phyloP scores from a whole-genome alignment of 352 stramenopile genomes.

The Globisporangium echinulatum region DNA sequence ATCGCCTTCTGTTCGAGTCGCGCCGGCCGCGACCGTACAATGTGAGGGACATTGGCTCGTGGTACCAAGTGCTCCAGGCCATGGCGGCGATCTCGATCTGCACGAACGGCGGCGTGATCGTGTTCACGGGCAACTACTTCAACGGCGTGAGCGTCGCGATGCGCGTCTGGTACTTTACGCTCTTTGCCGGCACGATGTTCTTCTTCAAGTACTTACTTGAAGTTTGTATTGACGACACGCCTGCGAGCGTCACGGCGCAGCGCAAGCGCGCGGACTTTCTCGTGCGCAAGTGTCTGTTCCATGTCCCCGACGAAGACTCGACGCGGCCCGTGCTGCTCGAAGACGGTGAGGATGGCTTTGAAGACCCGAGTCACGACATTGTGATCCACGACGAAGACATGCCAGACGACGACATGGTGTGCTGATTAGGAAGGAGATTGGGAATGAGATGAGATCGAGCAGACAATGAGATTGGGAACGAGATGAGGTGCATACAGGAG shows the following conservation, averaged over 20 bases:
- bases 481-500: background rate
- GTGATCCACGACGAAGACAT: constrained; percentile 56
- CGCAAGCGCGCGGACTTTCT: constrained; percentile 77
- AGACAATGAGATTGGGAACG: background rate
- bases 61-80: constrained; percentile 85
- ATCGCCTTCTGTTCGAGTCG: constrained; percentile 78
- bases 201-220: constrained; percentile 79
- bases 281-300: constrained; percentile 82
- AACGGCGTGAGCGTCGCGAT: constrained; percentile 39
- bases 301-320: constrained; percentile 68
- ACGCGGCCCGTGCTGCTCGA: constrained; percentile 21
- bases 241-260: constrained; percentile 67
- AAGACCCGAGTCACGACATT: constrained; percentile 39
- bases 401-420: constrained; percentile 13
- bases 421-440: background rate
- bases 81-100: constrained; percentile 89
- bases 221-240: constrained; percentile 65
- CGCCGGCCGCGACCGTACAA: constrained; percentile 74
- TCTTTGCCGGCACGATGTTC: constrained; percentile 78
- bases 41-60: constrained; percentile 89
- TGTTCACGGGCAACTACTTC: constrained; percentile 88
- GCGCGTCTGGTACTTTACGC: constrained; percentile 75
- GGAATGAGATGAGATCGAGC: background rate
- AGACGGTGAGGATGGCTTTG: constrained; percentile 18
- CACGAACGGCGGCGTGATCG: constrained; percentile 91